Evolutionary conservation across 2,329 filamentous ascomycete genomes (phyloP).

Genomic region (Chalaropsis thielavioides): DNA sequence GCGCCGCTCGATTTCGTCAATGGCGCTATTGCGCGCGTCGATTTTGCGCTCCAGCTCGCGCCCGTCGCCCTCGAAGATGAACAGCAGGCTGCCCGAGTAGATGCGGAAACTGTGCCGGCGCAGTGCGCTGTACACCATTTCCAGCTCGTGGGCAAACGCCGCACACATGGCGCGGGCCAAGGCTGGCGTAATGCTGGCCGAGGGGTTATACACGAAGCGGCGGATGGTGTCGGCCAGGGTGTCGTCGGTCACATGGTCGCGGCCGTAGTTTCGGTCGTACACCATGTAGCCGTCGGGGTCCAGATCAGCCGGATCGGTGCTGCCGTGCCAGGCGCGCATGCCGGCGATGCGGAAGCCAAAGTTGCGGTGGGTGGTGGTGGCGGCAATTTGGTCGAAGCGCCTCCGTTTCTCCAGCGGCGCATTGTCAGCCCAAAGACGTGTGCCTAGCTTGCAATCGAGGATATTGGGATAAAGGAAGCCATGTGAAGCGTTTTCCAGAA

Average conservation of each 20-base stretch:
- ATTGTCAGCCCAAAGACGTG: conserved; percentile 70
- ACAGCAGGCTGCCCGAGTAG: conserved; percentile 48
- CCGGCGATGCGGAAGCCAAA: conserved; percentile 50
- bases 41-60: conserved; percentile 37
- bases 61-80: conserved; percentile 51
- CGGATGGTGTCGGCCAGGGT: conserved; percentile 42
- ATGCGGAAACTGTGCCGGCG: conserved; percentile 44
- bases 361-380: conserved; percentile 44
- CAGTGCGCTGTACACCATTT: conserved; percentile 38
- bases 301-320: conserved; percentile 35
- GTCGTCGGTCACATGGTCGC: conserved; percentile 35
- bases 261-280: conserved; percentile 50
- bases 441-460: conserved; percentile 81
- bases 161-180: conserved; percentile 41
- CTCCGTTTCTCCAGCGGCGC: conserved; percentile 43
- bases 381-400: conserved; percentile 45
- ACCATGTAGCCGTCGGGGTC: conserved; percentile 42
- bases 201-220: conserved; percentile 43
- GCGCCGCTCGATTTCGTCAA: conserved; percentile 26
- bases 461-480: conserved; percentile 80
- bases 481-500: conserved; percentile 68
- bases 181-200: conserved; percentile 44
- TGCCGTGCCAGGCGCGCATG: conserved; percentile 49
- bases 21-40: conserved; percentile 37
- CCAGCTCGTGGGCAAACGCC: conserved; percentile 40